Evolutionary conservation across 192 early-diverging fungal species (phyloP), one percentile per base, ranked within the genome.

Genomic region (Chytriomyces hyalinus): DNA sequence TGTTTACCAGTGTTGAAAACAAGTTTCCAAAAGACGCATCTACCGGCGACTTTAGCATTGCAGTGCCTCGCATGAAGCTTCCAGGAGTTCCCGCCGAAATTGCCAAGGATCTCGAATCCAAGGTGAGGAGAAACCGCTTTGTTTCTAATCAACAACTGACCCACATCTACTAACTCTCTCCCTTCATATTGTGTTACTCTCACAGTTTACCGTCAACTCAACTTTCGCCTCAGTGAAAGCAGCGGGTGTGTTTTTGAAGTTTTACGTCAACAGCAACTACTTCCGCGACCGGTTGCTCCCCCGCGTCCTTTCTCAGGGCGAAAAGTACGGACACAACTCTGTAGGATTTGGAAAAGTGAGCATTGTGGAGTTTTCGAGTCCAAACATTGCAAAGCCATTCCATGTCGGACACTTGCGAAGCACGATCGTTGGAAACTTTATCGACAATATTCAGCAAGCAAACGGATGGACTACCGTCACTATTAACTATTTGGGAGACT

Each of bases 371-470:
- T 99, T 92, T 84, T 92, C 90, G 80, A 94, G 92, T 76, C 98
- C 98, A 77, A 98, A 99, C 84, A 96, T 99, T 77, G 98, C 98
- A 74, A 99, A 98, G 86, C 94, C 93, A 50, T 96, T 98, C 90
- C 98, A 99, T 75, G 95, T 93, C 66, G 98, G 98, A 47, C 98
- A 99, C 80, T 87, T 99, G 88, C 92, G 98, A 62, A 93, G 92
- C 70, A 99, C 97, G 26, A 98, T 99, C 74, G 98, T 99, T 75
- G 98, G 98, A 80, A 92, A 92, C 80, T 95, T 97, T 82, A 87
- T 98, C 70, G 86, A 85, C 78, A 93, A 96, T 65, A 87, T 92
- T 22, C 88, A 94, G 81, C 82, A 90, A 61, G 94, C 93, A 47
- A 91, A 93, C 71, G 98, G 97, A 9, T 95, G 92, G 86, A 91